phyloP scores from a whole-genome alignment of 2,329 filamentous ascomycete genomes.

The Diaporthe vexans region DNA sequence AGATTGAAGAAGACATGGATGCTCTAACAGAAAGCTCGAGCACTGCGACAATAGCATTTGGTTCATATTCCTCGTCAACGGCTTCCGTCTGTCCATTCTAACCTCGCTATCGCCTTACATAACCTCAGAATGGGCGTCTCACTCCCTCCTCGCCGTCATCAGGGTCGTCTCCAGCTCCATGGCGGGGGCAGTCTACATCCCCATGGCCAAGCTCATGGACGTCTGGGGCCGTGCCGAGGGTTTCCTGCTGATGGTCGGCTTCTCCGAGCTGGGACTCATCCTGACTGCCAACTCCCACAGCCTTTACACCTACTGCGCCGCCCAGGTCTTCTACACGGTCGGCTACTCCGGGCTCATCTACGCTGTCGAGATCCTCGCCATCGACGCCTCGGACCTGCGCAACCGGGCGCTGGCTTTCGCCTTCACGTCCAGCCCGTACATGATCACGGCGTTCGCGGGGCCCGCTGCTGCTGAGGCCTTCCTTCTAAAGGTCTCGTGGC shows the following conservation, averaged over 20 bases:
- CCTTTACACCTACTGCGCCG: slow-evolving; percentile 73
- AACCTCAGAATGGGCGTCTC: slow-evolving; percentile 64
- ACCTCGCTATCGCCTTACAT: slow-evolving; percentile 59
- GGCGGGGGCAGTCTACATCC: slow-evolving; percentile 68
- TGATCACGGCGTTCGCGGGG: slow-evolving; percentile 74
- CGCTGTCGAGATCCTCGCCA: slow-evolving; percentile 73
- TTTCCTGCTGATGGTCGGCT: slow-evolving; percentile 55
- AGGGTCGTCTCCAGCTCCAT: slow-evolving; percentile 67
- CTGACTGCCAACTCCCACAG: slow-evolving; percentile 76
- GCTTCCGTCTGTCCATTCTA: slow-evolving; percentile 59
- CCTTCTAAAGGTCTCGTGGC: slow-evolving; percentile 66
- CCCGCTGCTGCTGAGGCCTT: slow-evolving; percentile 67
- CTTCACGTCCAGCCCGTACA: slow-evolving; percentile 71
- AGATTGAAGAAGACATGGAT: neutral
- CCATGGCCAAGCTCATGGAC: slow-evolving; percentile 63
- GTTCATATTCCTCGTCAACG: slow-evolving; percentile 65
- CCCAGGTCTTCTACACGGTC: slow-evolving; percentile 76
- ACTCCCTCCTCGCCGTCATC: slow-evolving; percentile 68
- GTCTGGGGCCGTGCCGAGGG: slow-evolving; percentile 63
- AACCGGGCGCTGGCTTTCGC: slow-evolving; percentile 77
- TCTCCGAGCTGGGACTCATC: slow-evolving; percentile 65
- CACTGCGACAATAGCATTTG: slow-evolving; percentile 57
- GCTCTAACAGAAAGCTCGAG: neutral
- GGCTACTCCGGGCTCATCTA: slow-evolving; percentile 73
- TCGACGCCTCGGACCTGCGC: slow-evolving; percentile 75